Evolutionary conservation across 495 filamentous ascomycete species (phyloP).

Genomic region (Aspergillus incahuasiensis): DNA sequence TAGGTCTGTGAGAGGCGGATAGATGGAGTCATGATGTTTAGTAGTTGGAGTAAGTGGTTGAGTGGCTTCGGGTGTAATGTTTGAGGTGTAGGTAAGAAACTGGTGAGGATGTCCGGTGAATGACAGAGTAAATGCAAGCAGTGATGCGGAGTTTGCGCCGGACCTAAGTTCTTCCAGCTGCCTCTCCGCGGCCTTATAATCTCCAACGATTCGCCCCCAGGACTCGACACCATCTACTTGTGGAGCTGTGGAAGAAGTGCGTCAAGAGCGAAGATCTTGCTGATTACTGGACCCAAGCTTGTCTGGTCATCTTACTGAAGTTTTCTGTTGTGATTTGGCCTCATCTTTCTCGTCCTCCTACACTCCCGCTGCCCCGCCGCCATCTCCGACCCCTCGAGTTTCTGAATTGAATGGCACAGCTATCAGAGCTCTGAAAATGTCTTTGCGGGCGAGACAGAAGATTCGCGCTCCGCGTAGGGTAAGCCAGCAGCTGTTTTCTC

Average conservation of each 20-base stretch:
- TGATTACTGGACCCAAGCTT: neutral
- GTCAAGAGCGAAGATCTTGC: neutral
- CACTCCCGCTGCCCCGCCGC: slow-evolving; percentile 18
- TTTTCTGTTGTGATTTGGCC: neutral
- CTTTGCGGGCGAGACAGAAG: slow-evolving; percentile 61
- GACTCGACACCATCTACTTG: neutral
- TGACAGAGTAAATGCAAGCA: neutral
- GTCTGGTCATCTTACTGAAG: neutral
- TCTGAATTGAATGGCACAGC: slow-evolving; percentile 11
- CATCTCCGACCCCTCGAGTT: neutral
- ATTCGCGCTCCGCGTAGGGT: slow-evolving; percentile 72
- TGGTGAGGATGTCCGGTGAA: neutral
- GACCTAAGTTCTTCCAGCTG: slow-evolving; percentile 22
- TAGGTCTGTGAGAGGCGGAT: slow-evolving; percentile 13
- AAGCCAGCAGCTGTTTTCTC: slow-evolving; percentile 21
- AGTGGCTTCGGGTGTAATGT: neutral
- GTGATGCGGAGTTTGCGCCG: slow-evolving; percentile 23
- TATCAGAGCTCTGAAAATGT: slow-evolving; percentile 42
- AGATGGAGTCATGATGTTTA: slow-evolving; percentile 11
- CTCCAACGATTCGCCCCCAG: neutral
- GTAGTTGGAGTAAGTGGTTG: neutral
- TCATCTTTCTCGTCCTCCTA: neutral
- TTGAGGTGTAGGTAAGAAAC: neutral
- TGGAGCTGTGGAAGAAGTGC: neutral
- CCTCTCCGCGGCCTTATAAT: slow-evolving; percentile 15